phyloP scores from a whole-genome alignment of 441 rosid genomes.

The Populus trichocarpa region DNA sequence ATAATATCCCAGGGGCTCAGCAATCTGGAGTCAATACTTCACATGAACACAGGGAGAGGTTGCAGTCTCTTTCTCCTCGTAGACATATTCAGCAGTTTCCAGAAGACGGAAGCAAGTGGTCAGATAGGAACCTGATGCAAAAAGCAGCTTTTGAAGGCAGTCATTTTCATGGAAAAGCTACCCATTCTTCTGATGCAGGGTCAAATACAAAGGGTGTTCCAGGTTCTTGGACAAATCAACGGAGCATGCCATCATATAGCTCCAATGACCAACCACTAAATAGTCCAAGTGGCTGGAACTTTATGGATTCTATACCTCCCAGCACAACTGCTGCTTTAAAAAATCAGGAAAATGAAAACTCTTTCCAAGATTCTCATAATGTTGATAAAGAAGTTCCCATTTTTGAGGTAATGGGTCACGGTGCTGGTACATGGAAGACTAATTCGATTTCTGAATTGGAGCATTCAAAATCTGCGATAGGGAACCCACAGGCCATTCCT shows the following conservation, averaged over 20 bases:
- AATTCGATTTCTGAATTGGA: slow-evolving; percentile 42
- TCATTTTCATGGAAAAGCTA: slow-evolving; percentile 38
- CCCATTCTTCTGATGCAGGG: slow-evolving; percentile 36
- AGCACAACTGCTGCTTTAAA: slow-evolving; percentile 24
- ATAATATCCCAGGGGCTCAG: slow-evolving; percentile 24
- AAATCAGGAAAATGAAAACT: slow-evolving; percentile 38
- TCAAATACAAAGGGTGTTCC: slow-evolving; percentile 30
- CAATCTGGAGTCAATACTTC: slow-evolving; percentile 34
- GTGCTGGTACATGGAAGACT: slow-evolving; percentile 42
- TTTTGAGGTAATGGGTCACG: slow-evolving; percentile 36
- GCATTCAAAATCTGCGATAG: slow-evolving; percentile 26
- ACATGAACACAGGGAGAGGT: slow-evolving; percentile 39
- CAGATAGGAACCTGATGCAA: slow-evolving; percentile 39
- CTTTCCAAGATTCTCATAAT: slow-evolving; percentile 32
- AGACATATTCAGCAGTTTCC: slow-evolving; percentile 8
- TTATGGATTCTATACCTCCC: slow-evolving; percentile 21
- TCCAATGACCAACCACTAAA: slow-evolving; percentile 20
- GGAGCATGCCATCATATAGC: slow-evolving; percentile 19
- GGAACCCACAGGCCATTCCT: slow-evolving; percentile 39
- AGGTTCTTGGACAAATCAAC: slow-evolving; percentile 38
- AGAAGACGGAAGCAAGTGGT: slow-evolving; percentile 38
- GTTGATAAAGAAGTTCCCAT: slow-evolving; percentile 19
- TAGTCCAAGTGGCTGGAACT: slow-evolving; percentile 17
- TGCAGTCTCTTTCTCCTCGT: slow-evolving; percentile 39
- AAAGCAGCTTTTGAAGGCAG: slow-evolving; percentile 43